Conservation (phyloP, 495 filamentous ascomycete species). For the Talaromyces proteolyticus region DNA sequence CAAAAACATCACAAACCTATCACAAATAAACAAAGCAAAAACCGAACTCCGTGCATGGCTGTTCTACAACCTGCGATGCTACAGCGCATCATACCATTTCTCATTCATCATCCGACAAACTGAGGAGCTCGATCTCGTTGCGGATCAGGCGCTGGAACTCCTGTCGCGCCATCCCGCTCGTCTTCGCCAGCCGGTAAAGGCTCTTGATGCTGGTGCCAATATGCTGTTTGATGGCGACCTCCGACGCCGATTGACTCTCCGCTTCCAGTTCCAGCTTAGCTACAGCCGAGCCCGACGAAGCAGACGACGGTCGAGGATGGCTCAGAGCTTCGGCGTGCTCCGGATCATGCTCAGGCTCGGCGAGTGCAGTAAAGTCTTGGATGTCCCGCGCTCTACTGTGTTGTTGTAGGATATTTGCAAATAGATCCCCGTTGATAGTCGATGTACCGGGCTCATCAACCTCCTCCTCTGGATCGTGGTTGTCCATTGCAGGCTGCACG, state of each 20-base stretch:
- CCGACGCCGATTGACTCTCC: slow-evolving; percentile 57
- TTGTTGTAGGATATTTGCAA: slow-evolving; percentile 30
- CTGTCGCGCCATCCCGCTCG: slow-evolving; percentile 70
- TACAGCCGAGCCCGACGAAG: slow-evolving; percentile 53
- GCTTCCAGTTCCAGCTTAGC: slow-evolving; percentile 62
- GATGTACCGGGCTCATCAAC: slow-evolving; percentile 41
- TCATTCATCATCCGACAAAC: slow-evolving; percentile 66
- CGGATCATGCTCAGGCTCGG: slow-evolving; percentile 8
- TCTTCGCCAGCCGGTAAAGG: slow-evolving; percentile 72
- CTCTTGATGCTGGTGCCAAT: slow-evolving; percentile 84
- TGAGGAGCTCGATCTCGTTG: slow-evolving; percentile 73
- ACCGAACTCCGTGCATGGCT: background rate
- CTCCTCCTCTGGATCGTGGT: slow-evolving; percentile 71
- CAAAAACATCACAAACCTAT: too few species aligned
- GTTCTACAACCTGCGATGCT: too few species aligned
- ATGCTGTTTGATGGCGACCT: slow-evolving; percentile 83
- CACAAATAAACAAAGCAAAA: too few species aligned
- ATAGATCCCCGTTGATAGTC: slow-evolving; percentile 46
- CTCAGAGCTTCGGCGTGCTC: slow-evolving; percentile 16
- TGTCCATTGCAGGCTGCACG: slow-evolving; percentile 89
- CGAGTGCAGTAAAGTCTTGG: slow-evolving; percentile 13
- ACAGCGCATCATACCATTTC: too few species aligned
- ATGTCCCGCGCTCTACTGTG: slow-evolving; percentile 19
- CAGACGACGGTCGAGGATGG: slow-evolving; percentile 40
- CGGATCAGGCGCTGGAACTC: slow-evolving; percentile 80